Evolutionary conservation across 495 filamentous ascomycete genomes (phyloP), one percentile per base, ranked within the genome.

Genomic region (Penicillium longicatenatum): DNA sequence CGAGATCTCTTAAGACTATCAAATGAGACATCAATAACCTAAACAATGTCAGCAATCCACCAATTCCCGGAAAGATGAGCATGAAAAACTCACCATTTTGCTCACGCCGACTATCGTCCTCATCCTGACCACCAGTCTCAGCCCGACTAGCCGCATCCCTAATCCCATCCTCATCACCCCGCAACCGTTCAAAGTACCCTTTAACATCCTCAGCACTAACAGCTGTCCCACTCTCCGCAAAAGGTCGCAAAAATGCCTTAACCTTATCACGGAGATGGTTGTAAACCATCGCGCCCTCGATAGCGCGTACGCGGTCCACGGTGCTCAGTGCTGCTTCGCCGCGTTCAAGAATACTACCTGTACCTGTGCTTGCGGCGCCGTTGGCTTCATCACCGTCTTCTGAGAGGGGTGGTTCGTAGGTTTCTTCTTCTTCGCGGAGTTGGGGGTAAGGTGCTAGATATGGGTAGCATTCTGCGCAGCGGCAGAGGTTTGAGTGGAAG

Each of bases 211-310:
- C 94, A 6, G 92, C 93, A 0, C 89, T 86, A 12, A 98, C 92
- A 3, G 87, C 84, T 71, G 88, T 74, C 1, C 92, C 92, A 58
- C 86, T 92, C 70, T 96, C 93, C 4, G 94, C 94, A 73, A 96
- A 98, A 51, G 96, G 90, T 66, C 89, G 82, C 56, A 98, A 82
- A 68, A 98, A 98, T 4, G 84, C 84, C 80, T 92, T 97, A 14
- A 98, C 85, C 65, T 93, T 93, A 47, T 97, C 93, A 61, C 93
- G 93, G 20, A 98, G 82, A 59, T 94, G 86, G 63, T 97, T 97
- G 71, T 97, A 98, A 12, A 90, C 91, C 91, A 97, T 96, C 11
- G 95, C 93, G 19, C 94, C 94, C 71, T 98, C 93, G 59, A 98
- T 97, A 4, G 94, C 94, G 19, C 86, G 78, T 17, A 98, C 92